Conservation (phyloP, 352 stramenopile genomes). For the Phytophthora meadii region DNA sequence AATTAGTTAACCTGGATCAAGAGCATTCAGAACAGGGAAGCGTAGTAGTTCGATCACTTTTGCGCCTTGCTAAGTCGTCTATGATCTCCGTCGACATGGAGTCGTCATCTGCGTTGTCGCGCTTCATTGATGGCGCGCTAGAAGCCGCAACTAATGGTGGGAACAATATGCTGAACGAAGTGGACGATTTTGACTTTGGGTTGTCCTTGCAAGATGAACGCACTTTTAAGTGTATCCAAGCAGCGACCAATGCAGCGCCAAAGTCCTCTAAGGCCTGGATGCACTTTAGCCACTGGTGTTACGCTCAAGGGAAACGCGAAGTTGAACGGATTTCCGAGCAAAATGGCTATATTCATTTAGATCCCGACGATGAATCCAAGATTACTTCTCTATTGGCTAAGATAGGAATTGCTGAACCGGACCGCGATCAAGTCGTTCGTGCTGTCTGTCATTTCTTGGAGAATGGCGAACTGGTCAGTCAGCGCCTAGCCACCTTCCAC, state of each 20-base stretch:
- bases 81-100: conserved; percentile 27
- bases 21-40: conserved; percentile 5
- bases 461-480: conserved; percentile 45
- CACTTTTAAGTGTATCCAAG: conserved; percentile 36
- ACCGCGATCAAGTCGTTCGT: conserved; percentile 45
- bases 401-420: conserved; percentile 35
- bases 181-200: conserved; percentile 3
- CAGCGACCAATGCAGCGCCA: conserved; percentile 46
- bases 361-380: conserved; percentile 45
- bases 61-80: conserved; percentile 37
- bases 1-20: conserved; percentile 9
- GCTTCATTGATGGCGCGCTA: conserved; percentile 15
- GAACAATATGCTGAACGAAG: conserved; percentile 1
- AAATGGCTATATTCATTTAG: conserved; percentile 61
- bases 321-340: conserved; percentile 53
- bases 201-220: conserved; percentile 16
- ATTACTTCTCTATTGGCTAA: conserved; percentile 53
- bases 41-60: conserved; percentile 26
- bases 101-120: conserved; percentile 8
- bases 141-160: background rate
- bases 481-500: conserved; percentile 48
- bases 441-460: conserved; percentile 66
- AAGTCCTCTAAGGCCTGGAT: conserved; percentile 60
- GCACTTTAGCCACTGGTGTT: conserved; percentile 78
- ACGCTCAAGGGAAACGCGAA: conserved; percentile 52